Evolutionary conservation across 257 asterid species (phyloP), one percentile per base, ranked within the genome.

Genomic region (Orobanche coerulescens): DNA sequence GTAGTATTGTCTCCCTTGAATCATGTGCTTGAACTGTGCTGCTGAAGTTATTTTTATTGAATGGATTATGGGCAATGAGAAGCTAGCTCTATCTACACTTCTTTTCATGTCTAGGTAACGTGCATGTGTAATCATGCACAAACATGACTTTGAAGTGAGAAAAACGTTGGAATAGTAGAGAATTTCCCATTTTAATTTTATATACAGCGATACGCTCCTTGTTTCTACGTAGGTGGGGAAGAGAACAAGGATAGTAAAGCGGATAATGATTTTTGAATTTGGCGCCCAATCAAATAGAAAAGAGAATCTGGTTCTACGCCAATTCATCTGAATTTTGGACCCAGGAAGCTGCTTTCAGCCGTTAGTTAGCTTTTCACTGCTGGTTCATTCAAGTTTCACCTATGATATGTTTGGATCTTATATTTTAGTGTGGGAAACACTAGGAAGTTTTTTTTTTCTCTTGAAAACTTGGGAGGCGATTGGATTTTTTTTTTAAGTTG

Each of bases 1-100:
- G 47, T 50, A 46, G 61, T 46, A 36, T 69, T 58, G 54, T 30
- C 66, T 48, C 49, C 34, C 51, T 61, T 56, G 36, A 66, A 49
- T 58, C 39, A 16, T 52, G 59, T 30, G 51, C 22, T 51, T 31
- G 57, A 40, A 3, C 36, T 46, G 48, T 50, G 28, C 26, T 48
- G 43, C 8, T 54, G 47, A 10, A 28, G 15, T 47, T 54, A 23
- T 44, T 63, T 47, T 6, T 25, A 15, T 46, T 19, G 13, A 46
- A 46, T 5, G 24, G n/a, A 7, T 6, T 7, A 46, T 0, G 53
- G 9, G 49, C 52, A 54, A 43, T 62, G 42, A 46, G 22, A 66
- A 62, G 23, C 44, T 20, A 5, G 34, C 48, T 16, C 40, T 33
- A 62, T 43, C 46, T 42, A 25, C 22, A 47, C 19, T 47, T 58